Evolutionary conservation across 2,329 filamentous ascomycete species (phyloP).

Genomic region (Alternaria postmessia): DNA sequence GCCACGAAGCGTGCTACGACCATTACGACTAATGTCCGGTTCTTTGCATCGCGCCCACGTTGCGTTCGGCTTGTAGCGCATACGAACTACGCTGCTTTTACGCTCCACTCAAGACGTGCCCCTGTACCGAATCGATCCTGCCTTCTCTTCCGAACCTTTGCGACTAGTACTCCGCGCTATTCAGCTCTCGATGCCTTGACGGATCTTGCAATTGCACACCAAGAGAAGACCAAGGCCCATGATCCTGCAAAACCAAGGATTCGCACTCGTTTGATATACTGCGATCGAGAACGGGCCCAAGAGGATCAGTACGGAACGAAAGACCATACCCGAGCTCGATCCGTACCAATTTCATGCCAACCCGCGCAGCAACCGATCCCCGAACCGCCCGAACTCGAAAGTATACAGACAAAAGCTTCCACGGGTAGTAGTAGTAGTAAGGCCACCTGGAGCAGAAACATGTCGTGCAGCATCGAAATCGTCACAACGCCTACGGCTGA

Average conservation of each 20-base stretch:
- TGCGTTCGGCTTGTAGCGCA: constrained; percentile 6
- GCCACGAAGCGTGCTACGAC: constrained; percentile 40
- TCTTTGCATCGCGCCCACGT: constrained; percentile 23
- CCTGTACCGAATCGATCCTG: neutral
- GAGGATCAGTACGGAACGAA: neutral
- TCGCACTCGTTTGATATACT: neutral
- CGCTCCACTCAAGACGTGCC: constrained; percentile 6
- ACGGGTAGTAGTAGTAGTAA: neutral
- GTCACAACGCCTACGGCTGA: constrained; percentile 86
- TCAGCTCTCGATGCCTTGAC: constrained; percentile 8
- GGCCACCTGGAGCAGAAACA: constrained; percentile 48
- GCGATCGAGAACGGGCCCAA: neutral
- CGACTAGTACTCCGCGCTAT: constrained; percentile 4
- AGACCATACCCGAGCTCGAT: neutral
- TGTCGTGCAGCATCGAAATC: constrained; percentile 79
- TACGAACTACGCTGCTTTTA: constrained; percentile 3
- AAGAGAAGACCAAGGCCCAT: neutral
- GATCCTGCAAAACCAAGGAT: neutral
- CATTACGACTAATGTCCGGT: constrained; percentile 25
- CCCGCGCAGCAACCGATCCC: constrained; percentile 12
- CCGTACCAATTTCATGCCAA: constrained; percentile 5
- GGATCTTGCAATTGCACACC: constrained; percentile 6
- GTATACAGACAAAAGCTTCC: neutral
- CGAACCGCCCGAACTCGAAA: constrained; percentile 13
- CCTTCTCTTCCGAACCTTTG: neutral